These are phyloP conservation scores for Hygrophorus pudorinus DNA, from an alignment of 768 basidiomycete genomes.

Conservation along the genomic window DNA sequence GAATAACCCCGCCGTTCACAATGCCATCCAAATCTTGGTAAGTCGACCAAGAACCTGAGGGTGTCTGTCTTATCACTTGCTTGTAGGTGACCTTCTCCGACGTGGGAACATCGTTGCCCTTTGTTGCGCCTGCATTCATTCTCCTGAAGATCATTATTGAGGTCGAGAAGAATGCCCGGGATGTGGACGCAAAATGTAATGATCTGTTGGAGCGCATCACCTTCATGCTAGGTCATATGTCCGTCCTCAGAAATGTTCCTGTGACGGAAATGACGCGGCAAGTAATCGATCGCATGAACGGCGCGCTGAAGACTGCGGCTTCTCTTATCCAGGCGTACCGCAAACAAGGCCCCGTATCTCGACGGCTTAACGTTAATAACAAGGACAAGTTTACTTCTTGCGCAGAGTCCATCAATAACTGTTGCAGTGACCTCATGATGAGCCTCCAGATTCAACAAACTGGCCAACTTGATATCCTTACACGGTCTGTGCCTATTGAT, in stretches of 20 bases:
- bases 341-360: slow-evolving; percentile 24
- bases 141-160: slow-evolving; percentile 31
- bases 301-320: slow-evolving; percentile 27
- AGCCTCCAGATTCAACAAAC: slow-evolving; percentile 33
- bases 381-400: slow-evolving; percentile 26
- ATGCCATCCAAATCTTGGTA: slow-evolving; percentile 22
- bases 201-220: slow-evolving; percentile 32
- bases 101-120: slow-evolving; percentile 25
- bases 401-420: slow-evolving; percentile 22
- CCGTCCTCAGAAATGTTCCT: slow-evolving; percentile 22
- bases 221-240: slow-evolving; percentile 32
- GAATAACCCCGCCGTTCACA: slow-evolving; percentile 14
- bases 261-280: slow-evolving; percentile 23
- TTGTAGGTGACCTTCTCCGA: slow-evolving; percentile 17
- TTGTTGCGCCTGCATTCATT: slow-evolving; percentile 29
- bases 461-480: slow-evolving; percentile 25
- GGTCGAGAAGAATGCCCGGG: slow-evolving; percentile 25
- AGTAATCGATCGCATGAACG: slow-evolving; percentile 29
- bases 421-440: slow-evolving; percentile 28
- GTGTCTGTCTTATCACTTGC: too few species aligned
- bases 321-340: slow-evolving; percentile 29
- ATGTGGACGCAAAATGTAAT: slow-evolving; percentile 29
- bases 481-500: slow-evolving; percentile 27
- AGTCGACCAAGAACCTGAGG: background rate
- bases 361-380: slow-evolving; percentile 28